phyloP scores from a whole-genome alignment of 306 rosid genomes.

The Prunus mume region DNA sequence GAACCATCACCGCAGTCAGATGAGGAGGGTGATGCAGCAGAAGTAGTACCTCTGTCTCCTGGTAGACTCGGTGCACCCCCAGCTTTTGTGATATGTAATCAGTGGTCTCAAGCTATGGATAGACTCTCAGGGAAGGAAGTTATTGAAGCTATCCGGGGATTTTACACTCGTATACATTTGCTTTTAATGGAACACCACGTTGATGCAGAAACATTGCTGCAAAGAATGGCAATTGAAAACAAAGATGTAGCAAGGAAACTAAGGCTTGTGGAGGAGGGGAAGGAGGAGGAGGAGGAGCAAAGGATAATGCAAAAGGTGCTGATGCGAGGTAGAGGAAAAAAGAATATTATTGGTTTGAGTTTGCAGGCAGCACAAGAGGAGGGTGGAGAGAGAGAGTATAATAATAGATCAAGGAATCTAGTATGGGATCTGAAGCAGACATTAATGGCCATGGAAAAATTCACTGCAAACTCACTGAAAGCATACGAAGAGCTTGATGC shows the following conservation, averaged over 20 bases:
- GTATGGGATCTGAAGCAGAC: constrained; percentile 48
- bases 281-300: constrained; percentile 33
- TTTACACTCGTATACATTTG: constrained; percentile 35
- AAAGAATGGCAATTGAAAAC: constrained; percentile 34
- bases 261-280: constrained; percentile 43
- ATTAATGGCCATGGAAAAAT: constrained; percentile 53
- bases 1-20: constrained; percentile 42
- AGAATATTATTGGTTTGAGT: constrained; percentile 1
- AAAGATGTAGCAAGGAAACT: constrained; percentile 56
- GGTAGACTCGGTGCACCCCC: constrained; percentile 62
- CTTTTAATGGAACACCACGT: constrained; percentile 39
- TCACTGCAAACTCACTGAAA: constrained; percentile 41
- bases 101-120: constrained; percentile 67
- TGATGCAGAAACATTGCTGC: constrained; percentile 33
- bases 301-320: constrained; percentile 41
- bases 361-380: constrained; percentile 31
- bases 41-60: constrained; percentile 47
- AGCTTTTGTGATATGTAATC: constrained; percentile 52
- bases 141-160: constrained; percentile 49
- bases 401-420: constrained; percentile 12
- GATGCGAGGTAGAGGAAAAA: constrained; percentile 39
- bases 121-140: constrained; percentile 59
- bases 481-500: constrained; percentile 56
- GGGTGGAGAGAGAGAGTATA: constrained; percentile 21
- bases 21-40: neutral